phyloP scores from a whole-genome alignment of 805 yeast species.

The Ogataea allantospora region DNA sequence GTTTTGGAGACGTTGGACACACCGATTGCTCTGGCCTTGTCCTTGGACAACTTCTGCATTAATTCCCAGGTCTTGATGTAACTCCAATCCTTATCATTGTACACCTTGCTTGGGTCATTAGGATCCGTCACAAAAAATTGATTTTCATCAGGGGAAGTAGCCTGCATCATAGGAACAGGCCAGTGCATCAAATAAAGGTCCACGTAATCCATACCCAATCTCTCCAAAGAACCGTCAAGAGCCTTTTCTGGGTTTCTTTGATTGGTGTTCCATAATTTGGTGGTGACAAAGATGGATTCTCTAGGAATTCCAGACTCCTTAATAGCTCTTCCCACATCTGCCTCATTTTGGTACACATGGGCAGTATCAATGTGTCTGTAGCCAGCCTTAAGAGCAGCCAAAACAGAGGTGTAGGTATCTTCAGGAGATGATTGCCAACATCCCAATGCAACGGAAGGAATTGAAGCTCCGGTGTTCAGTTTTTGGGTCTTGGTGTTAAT shows the following conservation, averaged over 20 bases:
- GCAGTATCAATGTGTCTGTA: slow-evolving; percentile 78
- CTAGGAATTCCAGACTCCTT: slow-evolving; percentile 61
- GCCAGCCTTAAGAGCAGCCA: slow-evolving; percentile 58
- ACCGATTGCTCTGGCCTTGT: slow-evolving; percentile 64
- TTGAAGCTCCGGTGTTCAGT: slow-evolving; percentile 26
- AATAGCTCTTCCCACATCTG: slow-evolving; percentile 55
- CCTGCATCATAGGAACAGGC: slow-evolving; percentile 61
- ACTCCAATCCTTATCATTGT: slow-evolving; percentile 30
- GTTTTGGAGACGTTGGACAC: slow-evolving; percentile 68
- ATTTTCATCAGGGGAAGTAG: slow-evolving; percentile 32
- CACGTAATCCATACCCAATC: slow-evolving; percentile 70
- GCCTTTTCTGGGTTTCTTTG: slow-evolving; percentile 51
- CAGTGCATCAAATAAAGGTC: slow-evolving; percentile 81
- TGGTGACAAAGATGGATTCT: slow-evolving; percentile 64
- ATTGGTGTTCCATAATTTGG: slow-evolving; percentile 62
- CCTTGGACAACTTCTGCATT: slow-evolving; percentile 55
- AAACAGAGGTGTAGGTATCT: slow-evolving; percentile 53
- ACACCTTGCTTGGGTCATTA: slow-evolving; percentile 28
- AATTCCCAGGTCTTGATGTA: slow-evolving; percentile 60
- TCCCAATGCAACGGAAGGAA: slow-evolving; percentile 73
- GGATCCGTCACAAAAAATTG: slow-evolving; percentile 17
- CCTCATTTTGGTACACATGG: slow-evolving; percentile 61
- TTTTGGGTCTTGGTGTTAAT: slow-evolving; percentile 12
- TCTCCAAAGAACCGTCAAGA: slow-evolving; percentile 55
- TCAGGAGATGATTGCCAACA: slow-evolving; percentile 63